Evolutionary conservation across 768 basidiomycete species (phyloP).

Genomic region (Termitomyces sp.): DNA sequence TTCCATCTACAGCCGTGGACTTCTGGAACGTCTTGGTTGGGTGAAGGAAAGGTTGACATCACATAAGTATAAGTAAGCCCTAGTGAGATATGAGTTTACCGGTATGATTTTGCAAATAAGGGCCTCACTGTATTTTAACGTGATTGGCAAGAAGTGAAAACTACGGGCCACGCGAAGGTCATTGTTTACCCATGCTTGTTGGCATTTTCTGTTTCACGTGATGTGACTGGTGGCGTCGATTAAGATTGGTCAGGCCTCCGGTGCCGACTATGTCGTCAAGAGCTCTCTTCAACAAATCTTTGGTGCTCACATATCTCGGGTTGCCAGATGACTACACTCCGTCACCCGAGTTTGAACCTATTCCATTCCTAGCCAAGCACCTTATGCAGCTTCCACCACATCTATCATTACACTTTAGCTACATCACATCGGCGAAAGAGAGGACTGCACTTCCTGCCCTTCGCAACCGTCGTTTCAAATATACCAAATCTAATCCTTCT

Average conservation of each 20-base stretch:
- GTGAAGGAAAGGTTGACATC: background rate
- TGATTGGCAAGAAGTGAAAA: background rate
- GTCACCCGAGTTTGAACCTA: conserved; percentile 49
- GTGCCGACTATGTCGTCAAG: conserved; percentile 9
- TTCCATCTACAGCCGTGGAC: conserved; percentile 43
- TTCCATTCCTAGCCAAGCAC: conserved; percentile 58
- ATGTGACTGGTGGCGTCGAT: conserved; percentile 9
- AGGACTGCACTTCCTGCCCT: conserved; percentile 58
- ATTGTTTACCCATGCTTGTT: conserved; percentile 3
- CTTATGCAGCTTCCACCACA: conserved; percentile 63
- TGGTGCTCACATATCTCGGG: conserved; percentile 43
- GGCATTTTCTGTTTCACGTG: conserved; percentile 1
- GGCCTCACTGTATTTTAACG: background rate
- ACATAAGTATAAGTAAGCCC: background rate
- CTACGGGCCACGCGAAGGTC: background rate
- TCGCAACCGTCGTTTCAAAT: conserved; percentile 68
- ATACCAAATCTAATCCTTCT: conserved; percentile 45
- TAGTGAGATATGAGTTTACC: background rate
- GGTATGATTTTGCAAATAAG: background rate
- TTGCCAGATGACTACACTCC: conserved; percentile 55
- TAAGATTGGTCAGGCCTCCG: background rate
- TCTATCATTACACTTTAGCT: conserved; percentile 40
- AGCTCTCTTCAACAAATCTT: conserved; percentile 25
- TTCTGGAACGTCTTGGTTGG: conserved; percentile 7
- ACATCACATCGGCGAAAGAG: conserved; percentile 53